Evolutionary conservation across 2,329 filamentous ascomycete genomes (phyloP), one percentile per base, ranked within the genome.

Genomic region (Stemphylium vesicarium): DNA sequence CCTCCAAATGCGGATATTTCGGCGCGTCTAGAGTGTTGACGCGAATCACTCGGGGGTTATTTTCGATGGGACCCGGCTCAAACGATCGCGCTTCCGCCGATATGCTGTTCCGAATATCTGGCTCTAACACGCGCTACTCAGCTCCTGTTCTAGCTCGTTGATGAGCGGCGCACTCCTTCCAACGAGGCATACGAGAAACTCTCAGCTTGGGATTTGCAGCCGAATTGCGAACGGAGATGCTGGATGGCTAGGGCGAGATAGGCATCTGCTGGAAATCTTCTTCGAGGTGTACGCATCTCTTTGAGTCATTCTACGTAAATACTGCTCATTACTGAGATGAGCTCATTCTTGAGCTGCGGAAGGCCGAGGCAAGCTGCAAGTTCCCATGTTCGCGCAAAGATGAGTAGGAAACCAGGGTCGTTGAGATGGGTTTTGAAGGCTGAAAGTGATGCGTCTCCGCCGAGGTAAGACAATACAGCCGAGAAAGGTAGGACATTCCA

Each of bases 341-440:
- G 47, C 9, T 41, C 29, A 41, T 56, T 54, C n/a, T 59, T 47
- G 5, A 56, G 16, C 3, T 11, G 13, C 9, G 53, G 48, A 13
- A 59, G 52, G 31, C 15, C 15, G 9, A 56, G 39, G 20, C 33
- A 33, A 26, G 52, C 48, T 32, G 52, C 56, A 15, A 59, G 56
- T 4, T 48, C 40, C 52, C 56, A 59, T 48, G 41, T 50, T 40
- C 35, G 37, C 4, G 56, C 48, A 18, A 56, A 56, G 15, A 59
- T 33, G n/a, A 56, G 52, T 5, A 55, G 37, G 4, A 40, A 18
- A 16, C n/a, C 15, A 32, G 31, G 22, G n/a, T 31, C 20, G 22
- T 31, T 40, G 13, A 31, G 26, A 16, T 15, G 41, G 29, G 7
- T n/a, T 4, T 16, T 33, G 45, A 55, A 41, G 26, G 16, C n/a